phyloP scores from a whole-genome alignment of 768 basidiomycete species.

The Collybia sp. region DNA sequence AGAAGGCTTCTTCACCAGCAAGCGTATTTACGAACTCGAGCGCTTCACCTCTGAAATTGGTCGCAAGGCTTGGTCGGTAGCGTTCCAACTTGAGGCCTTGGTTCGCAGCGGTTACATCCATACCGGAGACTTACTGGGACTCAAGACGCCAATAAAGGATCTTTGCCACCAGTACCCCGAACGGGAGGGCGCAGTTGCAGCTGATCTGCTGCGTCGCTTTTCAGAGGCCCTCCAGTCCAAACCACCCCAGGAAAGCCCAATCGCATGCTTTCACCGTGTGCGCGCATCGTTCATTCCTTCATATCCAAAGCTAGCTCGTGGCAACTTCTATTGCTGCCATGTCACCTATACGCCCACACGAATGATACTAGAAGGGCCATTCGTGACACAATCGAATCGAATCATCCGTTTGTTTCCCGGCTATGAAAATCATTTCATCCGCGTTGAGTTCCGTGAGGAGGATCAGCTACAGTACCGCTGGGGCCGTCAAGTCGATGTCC shows the following conservation, averaged over 20 bases:
- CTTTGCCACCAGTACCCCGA: conserved; percentile 27
- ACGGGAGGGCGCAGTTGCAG: conserved; percentile 24
- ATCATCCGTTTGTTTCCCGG: conserved; percentile 65
- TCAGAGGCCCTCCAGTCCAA: conserved; percentile 41
- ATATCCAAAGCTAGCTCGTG: conserved; percentile 19
- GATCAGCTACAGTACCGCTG: conserved; percentile 71
- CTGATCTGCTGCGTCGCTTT: conserved; percentile 52
- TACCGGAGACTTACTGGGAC: conserved; percentile 46
- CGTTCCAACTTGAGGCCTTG: conserved; percentile 74
- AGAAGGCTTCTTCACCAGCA: conserved; percentile 46
- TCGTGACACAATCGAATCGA: conserved; percentile 71
- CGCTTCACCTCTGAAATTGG: conserved; percentile 18
- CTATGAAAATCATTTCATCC: conserved; percentile 65
- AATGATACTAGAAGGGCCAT: conserved; percentile 73
- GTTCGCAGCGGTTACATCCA: conserved; percentile 60
- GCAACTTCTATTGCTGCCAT: conserved; percentile 64
- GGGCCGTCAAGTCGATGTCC: conserved; percentile 61
- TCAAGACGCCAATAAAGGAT: conserved; percentile 38
- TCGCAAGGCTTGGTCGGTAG: conserved; percentile 49
- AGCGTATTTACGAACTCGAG: conserved; percentile 41
- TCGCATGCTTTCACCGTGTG: conserved; percentile 39
- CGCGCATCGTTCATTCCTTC: conserved; percentile 19
- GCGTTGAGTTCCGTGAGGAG: conserved; percentile 85
- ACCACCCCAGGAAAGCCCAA: conserved; percentile 30
- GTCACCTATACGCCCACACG: conserved; percentile 76